These are phyloP conservation scores for Solanum lignicaule DNA, from an alignment of 257 asterid species.

Conservation along the genomic window DNA sequence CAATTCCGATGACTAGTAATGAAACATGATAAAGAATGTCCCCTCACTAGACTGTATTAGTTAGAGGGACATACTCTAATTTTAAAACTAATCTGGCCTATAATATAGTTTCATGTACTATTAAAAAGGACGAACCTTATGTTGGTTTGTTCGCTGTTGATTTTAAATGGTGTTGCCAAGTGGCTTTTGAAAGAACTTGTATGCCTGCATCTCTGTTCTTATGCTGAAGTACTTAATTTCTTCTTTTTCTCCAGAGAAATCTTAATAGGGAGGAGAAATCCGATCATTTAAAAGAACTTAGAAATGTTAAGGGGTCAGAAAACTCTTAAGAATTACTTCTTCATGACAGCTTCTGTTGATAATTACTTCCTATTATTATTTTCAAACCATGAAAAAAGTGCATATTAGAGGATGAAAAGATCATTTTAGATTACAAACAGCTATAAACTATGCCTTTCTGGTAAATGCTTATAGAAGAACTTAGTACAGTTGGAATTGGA, in stretches of 20 bases:
- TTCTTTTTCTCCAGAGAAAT: neutral
- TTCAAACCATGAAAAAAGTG: neutral
- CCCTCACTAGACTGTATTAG: neutral
- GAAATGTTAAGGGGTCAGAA: neutral
- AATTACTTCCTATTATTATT: neutral
- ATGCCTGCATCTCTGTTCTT: neutral
- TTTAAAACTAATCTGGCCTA: neutral
- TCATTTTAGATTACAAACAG: neutral
- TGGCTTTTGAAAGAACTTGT: neutral
- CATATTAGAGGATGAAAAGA: neutral
- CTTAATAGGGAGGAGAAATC: neutral
- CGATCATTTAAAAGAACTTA: neutral
- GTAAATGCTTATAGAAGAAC: neutral
- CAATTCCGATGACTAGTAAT: neutral
- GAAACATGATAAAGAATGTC: neutral
- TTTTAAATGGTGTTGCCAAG: neutral
- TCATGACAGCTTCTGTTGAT: neutral
- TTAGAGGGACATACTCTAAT: neutral
- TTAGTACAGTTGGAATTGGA: neutral
- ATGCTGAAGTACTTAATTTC: neutral
- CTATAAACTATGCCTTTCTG: neutral
- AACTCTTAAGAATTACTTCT: neutral
- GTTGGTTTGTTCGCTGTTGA: neutral
- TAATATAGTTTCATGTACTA: neutral
- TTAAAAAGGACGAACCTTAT: neutral